A percentile compares a stretch with the other conserved stretches of the same genome.
Evolutionary conservation across 192 early-diverging fungal species (phyloP).

Genomic region (Backusella tarrabulga): DNA sequence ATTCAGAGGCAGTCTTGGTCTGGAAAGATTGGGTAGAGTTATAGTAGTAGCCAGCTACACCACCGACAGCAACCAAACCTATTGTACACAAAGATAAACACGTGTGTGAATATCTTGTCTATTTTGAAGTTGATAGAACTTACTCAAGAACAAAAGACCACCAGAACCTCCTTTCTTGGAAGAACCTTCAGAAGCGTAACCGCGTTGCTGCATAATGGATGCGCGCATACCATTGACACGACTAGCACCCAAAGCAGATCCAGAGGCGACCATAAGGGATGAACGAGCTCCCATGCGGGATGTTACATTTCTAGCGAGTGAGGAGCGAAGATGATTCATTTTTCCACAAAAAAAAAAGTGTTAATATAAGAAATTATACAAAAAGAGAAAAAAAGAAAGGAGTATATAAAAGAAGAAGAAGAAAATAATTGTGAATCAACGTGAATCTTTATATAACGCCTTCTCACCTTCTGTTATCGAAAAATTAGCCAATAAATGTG

Average conservation of each 20-base stretch:
- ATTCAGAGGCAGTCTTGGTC: slow-evolving; percentile 16
- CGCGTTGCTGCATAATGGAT: slow-evolving; percentile 7
- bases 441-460: background rate
- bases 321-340: slow-evolving; percentile 12
- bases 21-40: slow-evolving; percentile 19
- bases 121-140: background rate
- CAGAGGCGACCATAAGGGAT: slow-evolving; percentile 1
- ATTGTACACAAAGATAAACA: background rate
- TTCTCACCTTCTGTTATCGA: background rate
- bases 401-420: background rate
- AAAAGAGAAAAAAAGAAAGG: slow-evolving; percentile 2
- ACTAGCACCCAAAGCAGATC: slow-evolving; percentile 4
- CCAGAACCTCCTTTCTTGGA: slow-evolving; percentile 16
- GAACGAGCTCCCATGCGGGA: slow-evolving; percentile 8
- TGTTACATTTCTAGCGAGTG: background rate
- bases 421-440: background rate
- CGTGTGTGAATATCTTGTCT: background rate
- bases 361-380: slow-evolving; percentile 1
- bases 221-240: background rate
- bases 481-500: background rate
- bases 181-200: slow-evolving; percentile 8
- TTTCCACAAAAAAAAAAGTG: background rate
- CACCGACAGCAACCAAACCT: slow-evolving; percentile 48
- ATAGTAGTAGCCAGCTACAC: slow-evolving; percentile 51
- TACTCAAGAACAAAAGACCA: slow-evolving; percentile 6